Conservation (phyloP, 495 filamentous ascomycete species). For the Trichoderma erinaceum region DNA sequence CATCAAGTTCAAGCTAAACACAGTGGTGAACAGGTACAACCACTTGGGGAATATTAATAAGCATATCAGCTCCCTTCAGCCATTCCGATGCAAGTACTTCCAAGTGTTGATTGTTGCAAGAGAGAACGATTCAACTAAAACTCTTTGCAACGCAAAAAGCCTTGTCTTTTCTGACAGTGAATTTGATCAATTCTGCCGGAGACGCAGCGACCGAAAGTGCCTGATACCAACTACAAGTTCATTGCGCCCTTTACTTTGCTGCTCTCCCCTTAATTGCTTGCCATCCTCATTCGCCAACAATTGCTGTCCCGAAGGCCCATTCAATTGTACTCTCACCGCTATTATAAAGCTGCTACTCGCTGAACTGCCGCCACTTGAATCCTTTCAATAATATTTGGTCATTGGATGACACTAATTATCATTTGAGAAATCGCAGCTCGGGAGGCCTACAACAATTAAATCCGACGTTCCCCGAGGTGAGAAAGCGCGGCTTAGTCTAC, state of each 20-base stretch:
- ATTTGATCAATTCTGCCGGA: conserved; percentile 42
- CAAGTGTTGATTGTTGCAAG: conserved; percentile 51
- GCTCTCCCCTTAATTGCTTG: not conserved
- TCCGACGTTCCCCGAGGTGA: no score
- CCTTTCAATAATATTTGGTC: not conserved
- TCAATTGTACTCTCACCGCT: not conserved
- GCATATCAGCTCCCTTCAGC: conserved; percentile 35
- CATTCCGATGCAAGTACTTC: conserved; percentile 56
- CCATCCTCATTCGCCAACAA: not conserved
- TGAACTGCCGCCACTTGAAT: not conserved
- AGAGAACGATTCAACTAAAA: conserved; percentile 46
- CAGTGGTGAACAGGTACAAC: conserved; percentile 48
- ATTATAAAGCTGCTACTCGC: not conserved
- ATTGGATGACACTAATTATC: no score
- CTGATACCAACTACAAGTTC: conserved; percentile 33
- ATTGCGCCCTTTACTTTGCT: no score
- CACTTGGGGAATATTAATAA: conserved; percentile 50
- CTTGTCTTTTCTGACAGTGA: conserved; percentile 47
- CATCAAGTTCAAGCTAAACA: conserved; percentile 56
- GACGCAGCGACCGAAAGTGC: conserved; percentile 35
- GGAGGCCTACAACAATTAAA: no score
- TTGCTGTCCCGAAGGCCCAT: not conserved
- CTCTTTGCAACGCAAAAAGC: conserved; percentile 38
- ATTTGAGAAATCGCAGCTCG: no score
- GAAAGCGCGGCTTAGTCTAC: no score